Evolutionary conservation across 1,284 basidiomycete genomes (phyloP).

Genomic region (Moesziomyces antarcticus): DNA sequence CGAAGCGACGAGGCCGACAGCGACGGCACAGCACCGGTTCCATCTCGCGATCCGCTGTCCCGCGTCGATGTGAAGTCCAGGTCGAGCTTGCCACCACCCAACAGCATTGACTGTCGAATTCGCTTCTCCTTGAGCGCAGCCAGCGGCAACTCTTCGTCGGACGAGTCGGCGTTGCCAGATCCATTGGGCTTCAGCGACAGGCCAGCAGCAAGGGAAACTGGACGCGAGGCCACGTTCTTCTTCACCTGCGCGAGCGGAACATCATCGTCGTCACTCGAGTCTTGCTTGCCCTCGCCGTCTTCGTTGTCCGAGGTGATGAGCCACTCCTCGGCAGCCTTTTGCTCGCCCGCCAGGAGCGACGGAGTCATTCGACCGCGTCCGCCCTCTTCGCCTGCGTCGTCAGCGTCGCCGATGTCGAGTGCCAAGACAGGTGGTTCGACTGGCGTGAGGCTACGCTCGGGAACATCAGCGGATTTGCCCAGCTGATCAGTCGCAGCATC

Average conservation of each 20-base stretch:
- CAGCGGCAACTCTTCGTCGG: constrained; percentile 55
- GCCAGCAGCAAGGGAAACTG: constrained; percentile 35
- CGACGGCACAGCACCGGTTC: constrained; percentile 3
- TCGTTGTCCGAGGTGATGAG: constrained; percentile 38
- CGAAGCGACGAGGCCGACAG: constrained; percentile 16
- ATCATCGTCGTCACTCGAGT: constrained; percentile 54
- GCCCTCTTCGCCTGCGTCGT: constrained; percentile 1
- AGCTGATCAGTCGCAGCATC: constrained; percentile 6
- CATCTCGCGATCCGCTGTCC: constrained; percentile 4
- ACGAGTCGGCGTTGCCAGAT: constrained; percentile 35
- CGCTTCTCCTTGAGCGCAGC: constrained; percentile 57
- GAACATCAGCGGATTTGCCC: constrained; percentile 4
- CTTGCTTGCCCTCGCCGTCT: constrained; percentile 23
- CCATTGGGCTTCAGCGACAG: constrained; percentile 13
- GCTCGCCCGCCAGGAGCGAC: constrained; percentile 24
- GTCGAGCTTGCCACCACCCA: constrained; percentile 48
- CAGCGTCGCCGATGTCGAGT: constrained; percentile 28
- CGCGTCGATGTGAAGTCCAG: constrained; percentile 39
- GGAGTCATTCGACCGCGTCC: constrained; percentile 16
- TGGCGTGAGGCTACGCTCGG: constrained; percentile 23
- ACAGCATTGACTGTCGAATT: constrained; percentile 30
- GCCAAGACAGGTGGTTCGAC: constrained; percentile 45
- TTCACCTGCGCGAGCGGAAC: constrained; percentile 55
- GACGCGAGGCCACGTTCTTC: constrained; percentile 43
- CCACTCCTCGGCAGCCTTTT: constrained; percentile 46